phyloP scores from a whole-genome alignment of 257 asterid genomes.

The Paraleonurus japonicus region DNA sequence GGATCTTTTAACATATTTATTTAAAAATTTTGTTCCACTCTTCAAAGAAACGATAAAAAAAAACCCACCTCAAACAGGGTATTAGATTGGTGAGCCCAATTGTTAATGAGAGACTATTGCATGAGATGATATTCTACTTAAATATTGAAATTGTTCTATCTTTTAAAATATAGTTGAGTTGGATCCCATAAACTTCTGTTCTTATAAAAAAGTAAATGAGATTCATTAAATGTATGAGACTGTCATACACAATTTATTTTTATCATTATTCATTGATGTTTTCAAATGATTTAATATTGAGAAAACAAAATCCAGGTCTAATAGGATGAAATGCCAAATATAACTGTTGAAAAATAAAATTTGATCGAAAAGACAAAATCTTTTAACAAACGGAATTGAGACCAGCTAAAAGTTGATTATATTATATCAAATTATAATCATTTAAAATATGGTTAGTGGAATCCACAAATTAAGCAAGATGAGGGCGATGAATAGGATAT shows the following conservation, averaged over 20 bases:
- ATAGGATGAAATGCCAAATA: neutral
- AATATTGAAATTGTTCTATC: no score
- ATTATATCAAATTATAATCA: neutral
- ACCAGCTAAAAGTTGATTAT: neutral
- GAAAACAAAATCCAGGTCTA: neutral
- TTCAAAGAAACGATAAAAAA: no score
- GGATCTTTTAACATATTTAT: neutral
- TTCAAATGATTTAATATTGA: neutral
- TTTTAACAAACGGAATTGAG: neutral
- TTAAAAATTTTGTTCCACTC: neutral
- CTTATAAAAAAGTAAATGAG: no score
- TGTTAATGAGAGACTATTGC: no score
- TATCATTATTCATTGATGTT: neutral
- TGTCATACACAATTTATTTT: no score
- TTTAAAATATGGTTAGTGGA: constrained; percentile 2
- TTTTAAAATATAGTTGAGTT: no score
- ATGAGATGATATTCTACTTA: no score
- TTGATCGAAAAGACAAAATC: neutral
- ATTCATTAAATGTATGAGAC: no score
- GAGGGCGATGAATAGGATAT: neutral
- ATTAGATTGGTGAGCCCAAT: no score
- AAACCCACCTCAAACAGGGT: no score
- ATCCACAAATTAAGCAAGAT: neutral
- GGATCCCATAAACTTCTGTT: neutral
- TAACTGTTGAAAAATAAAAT: neutral